These are phyloP conservation scores for Ceratocystis lukuohia DNA, from an alignment of 2,329 filamentous ascomycete species.

Conservation along the genomic window DNA sequence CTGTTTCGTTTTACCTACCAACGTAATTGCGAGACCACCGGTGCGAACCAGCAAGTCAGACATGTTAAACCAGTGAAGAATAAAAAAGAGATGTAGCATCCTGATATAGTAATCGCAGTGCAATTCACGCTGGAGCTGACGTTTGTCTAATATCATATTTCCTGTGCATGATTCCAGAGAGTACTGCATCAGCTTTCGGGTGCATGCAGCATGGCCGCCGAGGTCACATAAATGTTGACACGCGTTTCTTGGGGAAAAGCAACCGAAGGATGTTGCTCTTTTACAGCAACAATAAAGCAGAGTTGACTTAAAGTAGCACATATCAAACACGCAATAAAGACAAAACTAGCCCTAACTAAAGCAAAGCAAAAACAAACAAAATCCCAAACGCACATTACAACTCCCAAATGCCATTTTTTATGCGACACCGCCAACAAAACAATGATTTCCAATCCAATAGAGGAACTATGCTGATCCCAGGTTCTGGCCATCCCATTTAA, in stretches of 20 bases:
- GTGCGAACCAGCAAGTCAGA: neutral
- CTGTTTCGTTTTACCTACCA: neutral
- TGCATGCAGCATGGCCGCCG: neutral
- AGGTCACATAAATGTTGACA: neutral
- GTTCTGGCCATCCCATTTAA: constrained; percentile 23
- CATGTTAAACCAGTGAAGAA: neutral
- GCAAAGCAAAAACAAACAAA: neutral
- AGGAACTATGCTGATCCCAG: constrained; percentile 7
- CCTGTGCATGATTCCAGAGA: neutral
- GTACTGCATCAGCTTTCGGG: neutral
- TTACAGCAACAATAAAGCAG: neutral
- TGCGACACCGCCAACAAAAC: neutral
- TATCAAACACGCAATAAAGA: neutral
- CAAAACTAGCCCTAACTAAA: constrained; percentile 9
- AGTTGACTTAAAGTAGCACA: neutral
- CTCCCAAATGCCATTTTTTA: constrained; percentile 16
- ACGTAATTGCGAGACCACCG: neutral
- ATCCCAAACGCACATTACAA: constrained; percentile 16
- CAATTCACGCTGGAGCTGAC: neutral
- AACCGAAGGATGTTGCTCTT: neutral
- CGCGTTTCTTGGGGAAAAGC: too few species aligned
- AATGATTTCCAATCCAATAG: neutral
- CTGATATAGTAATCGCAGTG: neutral
- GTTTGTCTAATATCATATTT: neutral
- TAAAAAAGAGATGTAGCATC: neutral